Conservation (phyloP, 306 rosid species). For the Vachellia collinsii region DNA sequence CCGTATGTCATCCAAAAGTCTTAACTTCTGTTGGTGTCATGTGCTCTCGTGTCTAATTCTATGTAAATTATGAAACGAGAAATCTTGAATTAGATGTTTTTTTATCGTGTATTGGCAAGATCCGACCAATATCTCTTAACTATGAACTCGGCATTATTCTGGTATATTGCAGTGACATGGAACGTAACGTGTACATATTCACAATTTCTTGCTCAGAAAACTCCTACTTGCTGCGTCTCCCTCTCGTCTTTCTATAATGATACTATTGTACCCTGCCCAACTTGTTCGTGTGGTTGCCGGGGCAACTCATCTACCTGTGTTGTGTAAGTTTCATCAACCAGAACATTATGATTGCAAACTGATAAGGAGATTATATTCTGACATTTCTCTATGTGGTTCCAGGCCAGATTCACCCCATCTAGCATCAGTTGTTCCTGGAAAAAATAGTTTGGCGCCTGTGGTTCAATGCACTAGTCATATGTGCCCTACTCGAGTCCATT, state of each 20-base stretch:
- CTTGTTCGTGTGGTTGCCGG: slow-evolving; percentile 82
- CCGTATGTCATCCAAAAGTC: neutral
- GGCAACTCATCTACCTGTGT: slow-evolving; percentile 63
- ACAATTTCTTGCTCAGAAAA: slow-evolving; percentile 72
- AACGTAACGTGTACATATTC: slow-evolving; percentile 86
- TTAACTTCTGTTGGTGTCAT: neutral
- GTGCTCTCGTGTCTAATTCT: neutral
- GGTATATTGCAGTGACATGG: slow-evolving; percentile 84
- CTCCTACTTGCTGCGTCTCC: slow-evolving; percentile 90
- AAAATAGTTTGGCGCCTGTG: slow-evolving; percentile 51
- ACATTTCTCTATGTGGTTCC: slow-evolving; percentile 31
- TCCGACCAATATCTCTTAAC: neutral
- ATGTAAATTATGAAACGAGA: neutral
- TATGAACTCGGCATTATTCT: slow-evolving; percentile 23
- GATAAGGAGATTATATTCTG: slow-evolving; percentile 5
- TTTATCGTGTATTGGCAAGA: neutral
- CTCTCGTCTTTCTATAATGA: slow-evolving; percentile 85
- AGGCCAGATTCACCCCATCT: slow-evolving; percentile 66
- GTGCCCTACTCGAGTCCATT: slow-evolving; percentile 93
- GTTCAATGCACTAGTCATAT: slow-evolving; percentile 83
- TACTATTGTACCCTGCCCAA: slow-evolving; percentile 74
- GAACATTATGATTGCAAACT: slow-evolving; percentile 21
- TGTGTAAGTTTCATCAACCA: slow-evolving; percentile 54
- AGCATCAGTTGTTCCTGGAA: slow-evolving; percentile 60
- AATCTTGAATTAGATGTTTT: neutral